Evolutionary conservation across 1,284 basidiomycete genomes (phyloP), one percentile per base, ranked within the genome.

Genomic region (Ganoderma sp.): DNA sequence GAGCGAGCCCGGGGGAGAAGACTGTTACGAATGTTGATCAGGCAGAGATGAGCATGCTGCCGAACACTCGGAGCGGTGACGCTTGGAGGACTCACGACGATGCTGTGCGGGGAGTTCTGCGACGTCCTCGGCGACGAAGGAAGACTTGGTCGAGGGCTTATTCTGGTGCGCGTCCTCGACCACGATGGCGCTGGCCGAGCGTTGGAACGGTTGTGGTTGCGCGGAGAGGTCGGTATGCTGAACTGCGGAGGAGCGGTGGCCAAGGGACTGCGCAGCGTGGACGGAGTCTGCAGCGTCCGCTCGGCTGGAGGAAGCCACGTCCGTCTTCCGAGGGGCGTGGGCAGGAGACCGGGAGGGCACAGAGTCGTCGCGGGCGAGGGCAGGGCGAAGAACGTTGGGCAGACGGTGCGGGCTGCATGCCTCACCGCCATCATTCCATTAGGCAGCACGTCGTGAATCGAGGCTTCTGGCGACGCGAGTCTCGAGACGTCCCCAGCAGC

Each of bases 1-100:
- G 69, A 0, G 73, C 73, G 41, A 77, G 60, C 19, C 69, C 66
- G 19, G 69, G 67, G 34, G 75, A 71, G 68, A 76, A 76, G 66
- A 77, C 76, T 77, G 65, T 39, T 41, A 48, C 32, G 39, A 39
- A 12, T 0, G 32, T 34, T 6, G 43, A 22, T 15, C 9, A 37
- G 57, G 37, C 37, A 22, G n/a, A 39, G 56, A 42, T 60, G 54
- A 14, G 50, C 50, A 57, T 32, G 25, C 42, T 6, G 62, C 10
- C 41, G 28, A 52, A 14, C 37, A 39, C 37, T 39, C 10, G 8
- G 37, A 39, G 37, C 10, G n/a, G 37, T 57, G 63, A 54, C 50
- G 61, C 22, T 14, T 52, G 22, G 17, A 56, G 15, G 14, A 68
- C 71, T 67, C 66, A 72, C 71, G 69, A 61, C 69, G 61, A 32